A percentile compares a stretch with the other conserved stretches of the same genome.
These are phyloP conservation scores for Coprinopsis sp. DNA, from an alignment of 768 basidiomycete species.

Conservation along the genomic window DNA sequence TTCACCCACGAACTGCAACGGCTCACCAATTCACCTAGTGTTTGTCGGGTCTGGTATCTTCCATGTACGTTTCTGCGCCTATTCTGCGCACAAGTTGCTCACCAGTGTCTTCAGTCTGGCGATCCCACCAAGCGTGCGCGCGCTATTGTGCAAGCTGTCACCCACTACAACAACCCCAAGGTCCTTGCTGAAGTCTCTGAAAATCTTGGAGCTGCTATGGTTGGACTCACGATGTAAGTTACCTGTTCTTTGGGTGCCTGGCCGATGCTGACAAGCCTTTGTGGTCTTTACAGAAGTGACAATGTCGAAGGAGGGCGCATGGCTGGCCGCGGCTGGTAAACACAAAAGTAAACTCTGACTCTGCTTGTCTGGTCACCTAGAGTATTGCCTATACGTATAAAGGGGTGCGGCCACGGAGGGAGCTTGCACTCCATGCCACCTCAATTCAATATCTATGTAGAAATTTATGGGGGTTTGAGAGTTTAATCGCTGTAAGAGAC, in stretches of 20 bases:
- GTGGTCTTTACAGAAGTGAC: slow-evolving; percentile 41
- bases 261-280: slow-evolving; percentile 2
- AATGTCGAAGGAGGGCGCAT: slow-evolving; percentile 67
- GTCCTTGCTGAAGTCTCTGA: slow-evolving; percentile 89
- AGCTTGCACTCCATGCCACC: no score
- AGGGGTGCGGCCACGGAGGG: no score
- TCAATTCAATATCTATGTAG: no score
- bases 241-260: not conserved
- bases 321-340: slow-evolving; percentile 67
- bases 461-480: no score
- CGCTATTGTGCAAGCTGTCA: slow-evolving; percentile 96
- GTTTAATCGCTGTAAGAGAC: no score
- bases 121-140: slow-evolving; percentile 92
- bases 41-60: slow-evolving; percentile 99
- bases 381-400: no score
- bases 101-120: slow-evolving; percentile 53
- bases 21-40: slow-evolving; percentile 41
- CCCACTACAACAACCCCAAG: slow-evolving; percentile 93
- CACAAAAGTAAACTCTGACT: no score
- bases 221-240: slow-evolving; percentile 84
- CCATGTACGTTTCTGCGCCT: slow-evolving; percentile 50
- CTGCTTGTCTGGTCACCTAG: no score
- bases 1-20: not conserved
- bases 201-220: slow-evolving; percentile 88
- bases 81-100: not conserved